These are phyloP conservation scores for Pseudogymnoascus sp. DNA, from an alignment of 2,329 filamentous ascomycete genomes.

Conservation along the genomic window DNA sequence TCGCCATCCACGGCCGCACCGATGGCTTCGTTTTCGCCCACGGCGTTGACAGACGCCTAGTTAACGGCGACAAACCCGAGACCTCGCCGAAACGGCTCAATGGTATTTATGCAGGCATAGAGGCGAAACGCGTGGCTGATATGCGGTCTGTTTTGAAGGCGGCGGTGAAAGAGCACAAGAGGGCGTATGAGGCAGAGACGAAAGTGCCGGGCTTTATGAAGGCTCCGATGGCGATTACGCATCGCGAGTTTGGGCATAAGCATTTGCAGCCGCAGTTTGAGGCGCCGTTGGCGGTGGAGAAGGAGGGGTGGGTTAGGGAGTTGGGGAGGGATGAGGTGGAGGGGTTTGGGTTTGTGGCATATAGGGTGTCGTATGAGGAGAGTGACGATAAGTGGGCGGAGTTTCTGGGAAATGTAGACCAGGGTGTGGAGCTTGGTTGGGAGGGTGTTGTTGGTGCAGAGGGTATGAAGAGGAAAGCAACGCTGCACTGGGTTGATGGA, in stretches of 20 bases:
- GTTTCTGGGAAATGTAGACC: constrained; percentile 14
- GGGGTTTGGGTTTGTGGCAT: constrained; percentile 22
- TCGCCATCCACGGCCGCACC: constrained; percentile 17
- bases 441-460: constrained; percentile 17
- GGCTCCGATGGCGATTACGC: constrained; percentile 15
- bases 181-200: background rate
- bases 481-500: constrained; percentile 22
- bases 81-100: constrained; percentile 12
- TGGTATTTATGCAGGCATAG: constrained; percentile 16
- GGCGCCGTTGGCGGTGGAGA: constrained; percentile 12
- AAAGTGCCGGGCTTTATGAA: constrained; percentile 19
- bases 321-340: constrained; percentile 15
- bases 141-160: background rate
- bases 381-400: constrained; percentile 20
- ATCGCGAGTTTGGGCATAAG: constrained; percentile 21
- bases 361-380: constrained; percentile 19
- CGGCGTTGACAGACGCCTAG: constrained; percentile 16
- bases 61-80: constrained; percentile 12
- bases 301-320: constrained; percentile 17
- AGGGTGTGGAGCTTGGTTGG: constrained; percentile 18
- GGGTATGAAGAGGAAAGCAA: constrained; percentile 18
- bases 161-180: background rate
- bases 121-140: constrained; percentile 9
- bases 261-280: constrained; percentile 17
- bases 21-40: constrained; percentile 19